These are phyloP conservation scores for Fistulinella prunicolor DNA, from an alignment of 768 basidiomycete species.

Conservation along the genomic window DNA sequence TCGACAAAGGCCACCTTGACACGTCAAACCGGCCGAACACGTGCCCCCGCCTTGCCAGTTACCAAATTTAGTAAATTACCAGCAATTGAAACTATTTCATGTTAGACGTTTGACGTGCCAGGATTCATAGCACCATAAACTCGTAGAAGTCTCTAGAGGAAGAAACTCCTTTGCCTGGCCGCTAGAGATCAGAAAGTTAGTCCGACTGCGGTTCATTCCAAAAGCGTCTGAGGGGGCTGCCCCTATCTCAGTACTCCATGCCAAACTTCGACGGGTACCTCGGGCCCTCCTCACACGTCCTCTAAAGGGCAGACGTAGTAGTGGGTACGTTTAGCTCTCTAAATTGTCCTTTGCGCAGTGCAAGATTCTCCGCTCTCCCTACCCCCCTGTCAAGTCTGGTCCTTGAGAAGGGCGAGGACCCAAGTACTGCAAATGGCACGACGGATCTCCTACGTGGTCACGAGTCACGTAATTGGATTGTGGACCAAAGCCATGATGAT, in stretches of 20 bases:
- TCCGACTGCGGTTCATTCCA: too few relatives aligned
- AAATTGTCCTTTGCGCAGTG: neutral
- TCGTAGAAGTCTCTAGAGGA: neutral
- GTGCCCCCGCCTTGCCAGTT: neutral
- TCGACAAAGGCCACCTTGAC: neutral
- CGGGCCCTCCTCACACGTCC: constrained; percentile 15
- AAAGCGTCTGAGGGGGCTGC: neutral
- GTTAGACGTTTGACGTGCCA: too few relatives aligned
- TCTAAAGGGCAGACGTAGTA: constrained; percentile 3
- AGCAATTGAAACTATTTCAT: too few relatives aligned
- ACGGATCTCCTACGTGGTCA: neutral
- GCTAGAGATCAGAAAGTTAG: too few relatives aligned
- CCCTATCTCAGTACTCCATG: constrained; percentile 1
- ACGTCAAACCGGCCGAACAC: constrained; percentile 4
- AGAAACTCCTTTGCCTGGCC: too few relatives aligned
- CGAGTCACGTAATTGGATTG: constrained; percentile 2
- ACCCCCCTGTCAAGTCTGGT: constrained; percentile 8
- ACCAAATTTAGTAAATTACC: constrained; percentile 7
- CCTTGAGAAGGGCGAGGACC: neutral
- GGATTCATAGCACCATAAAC: too few relatives aligned
- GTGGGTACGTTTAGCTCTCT: too few relatives aligned
- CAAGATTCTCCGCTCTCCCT: constrained; percentile 11
- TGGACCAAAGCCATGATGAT: neutral
- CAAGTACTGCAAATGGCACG: neutral
- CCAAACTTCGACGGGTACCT: neutral